phyloP scores from a whole-genome alignment of 2,329 filamentous ascomycete genomes.

The Cladosporium sp. region DNA sequence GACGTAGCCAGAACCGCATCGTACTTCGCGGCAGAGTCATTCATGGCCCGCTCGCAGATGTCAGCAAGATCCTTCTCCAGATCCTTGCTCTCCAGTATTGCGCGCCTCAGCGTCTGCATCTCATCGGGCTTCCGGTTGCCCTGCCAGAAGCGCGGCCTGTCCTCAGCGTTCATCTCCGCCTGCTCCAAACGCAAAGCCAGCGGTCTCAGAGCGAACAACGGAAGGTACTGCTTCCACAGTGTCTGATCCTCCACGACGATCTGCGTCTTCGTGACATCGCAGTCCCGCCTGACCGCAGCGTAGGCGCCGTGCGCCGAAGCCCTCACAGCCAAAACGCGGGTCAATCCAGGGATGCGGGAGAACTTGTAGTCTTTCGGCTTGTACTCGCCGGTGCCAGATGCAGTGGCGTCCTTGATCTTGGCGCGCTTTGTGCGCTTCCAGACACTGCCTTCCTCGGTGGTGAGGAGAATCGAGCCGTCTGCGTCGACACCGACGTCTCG shows the following conservation, averaged over 20 bases:
- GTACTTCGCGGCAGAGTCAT: slow-evolving; percentile 39
- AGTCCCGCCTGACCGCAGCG: slow-evolving; percentile 78
- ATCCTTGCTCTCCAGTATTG: slow-evolving; percentile 57
- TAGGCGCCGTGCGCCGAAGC: slow-evolving; percentile 88
- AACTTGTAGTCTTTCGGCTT: slow-evolving; percentile 92
- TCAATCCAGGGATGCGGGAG: slow-evolving; percentile 79
- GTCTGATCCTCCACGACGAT: slow-evolving; percentile 61
- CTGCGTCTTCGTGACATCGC: slow-evolving; percentile 68
- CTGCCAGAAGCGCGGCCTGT: slow-evolving; percentile 43
- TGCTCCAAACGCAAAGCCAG: slow-evolving; percentile 36
- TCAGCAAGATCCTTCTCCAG: slow-evolving; percentile 57
- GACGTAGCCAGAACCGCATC: slow-evolving; percentile 47
- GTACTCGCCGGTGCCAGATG: slow-evolving; percentile 45
- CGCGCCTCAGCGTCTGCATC: slow-evolving; percentile 48
- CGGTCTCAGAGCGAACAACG: slow-evolving; percentile 61
- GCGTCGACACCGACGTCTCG: slow-evolving; percentile 83
- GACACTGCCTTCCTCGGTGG: slow-evolving; percentile 84
- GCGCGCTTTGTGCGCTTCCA: slow-evolving; percentile 81
- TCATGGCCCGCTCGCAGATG: slow-evolving; percentile 29
- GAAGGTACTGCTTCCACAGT: slow-evolving; percentile 67
- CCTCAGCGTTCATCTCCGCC: slow-evolving; percentile 30
- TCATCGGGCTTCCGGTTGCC: slow-evolving; percentile 40
- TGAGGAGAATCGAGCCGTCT: slow-evolving; percentile 90
- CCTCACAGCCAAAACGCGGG: slow-evolving; percentile 73
- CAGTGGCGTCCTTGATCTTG: slow-evolving; percentile 65